Percentiles rank a stretch among this genome's conserved stretches.
phyloP scores from a whole-genome alignment of 352 stramenopile genomes.

The Globisporangium iwayamae region DNA sequence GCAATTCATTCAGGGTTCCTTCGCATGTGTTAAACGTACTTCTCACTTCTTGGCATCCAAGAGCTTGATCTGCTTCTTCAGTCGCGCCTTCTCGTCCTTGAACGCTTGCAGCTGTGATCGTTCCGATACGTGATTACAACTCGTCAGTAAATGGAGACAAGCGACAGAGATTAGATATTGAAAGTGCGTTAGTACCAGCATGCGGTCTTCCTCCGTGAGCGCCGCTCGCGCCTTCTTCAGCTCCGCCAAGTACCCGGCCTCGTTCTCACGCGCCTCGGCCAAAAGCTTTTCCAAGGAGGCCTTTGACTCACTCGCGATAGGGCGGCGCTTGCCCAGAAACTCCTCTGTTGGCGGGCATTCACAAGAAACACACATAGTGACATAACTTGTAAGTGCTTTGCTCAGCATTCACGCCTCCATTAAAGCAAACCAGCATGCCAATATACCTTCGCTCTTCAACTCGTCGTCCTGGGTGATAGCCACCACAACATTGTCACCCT shows the following conservation, averaged over 20 bases:
- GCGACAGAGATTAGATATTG: neutral
- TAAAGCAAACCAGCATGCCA: neutral
- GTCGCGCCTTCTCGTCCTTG: conserved; percentile 80
- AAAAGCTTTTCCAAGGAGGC: conserved; percentile 73
- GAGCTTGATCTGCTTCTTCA: conserved; percentile 85
- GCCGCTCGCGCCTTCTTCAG: conserved; percentile 54
- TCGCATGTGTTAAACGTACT: neutral
- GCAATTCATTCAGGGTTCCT: neutral
- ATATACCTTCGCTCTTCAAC: conserved; percentile 24
- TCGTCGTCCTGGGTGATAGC: conserved; percentile 6
- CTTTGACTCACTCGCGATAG: conserved; percentile 48
- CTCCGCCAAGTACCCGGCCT: conserved; percentile 74
- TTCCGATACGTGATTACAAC: neutral
- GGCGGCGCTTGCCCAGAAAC: conserved; percentile 10
- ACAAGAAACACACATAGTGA: conserved; percentile 17
- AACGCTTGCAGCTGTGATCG: conserved; percentile 66
- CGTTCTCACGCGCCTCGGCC: conserved; percentile 70
- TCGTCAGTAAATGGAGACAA: neutral
- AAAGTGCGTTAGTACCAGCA: conserved; percentile 51
- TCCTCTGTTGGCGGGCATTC: conserved; percentile 20
- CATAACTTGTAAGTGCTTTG: neutral
- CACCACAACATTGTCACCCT: conserved; percentile 11
- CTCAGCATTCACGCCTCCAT: neutral
- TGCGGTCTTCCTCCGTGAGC: conserved; percentile 61
- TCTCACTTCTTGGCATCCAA: conserved; percentile 60